Evolutionary conservation across 495 filamentous ascomycete genomes (phyloP), one percentile per base, ranked within the genome.

Genomic region (Hamigera avellanea): DNA sequence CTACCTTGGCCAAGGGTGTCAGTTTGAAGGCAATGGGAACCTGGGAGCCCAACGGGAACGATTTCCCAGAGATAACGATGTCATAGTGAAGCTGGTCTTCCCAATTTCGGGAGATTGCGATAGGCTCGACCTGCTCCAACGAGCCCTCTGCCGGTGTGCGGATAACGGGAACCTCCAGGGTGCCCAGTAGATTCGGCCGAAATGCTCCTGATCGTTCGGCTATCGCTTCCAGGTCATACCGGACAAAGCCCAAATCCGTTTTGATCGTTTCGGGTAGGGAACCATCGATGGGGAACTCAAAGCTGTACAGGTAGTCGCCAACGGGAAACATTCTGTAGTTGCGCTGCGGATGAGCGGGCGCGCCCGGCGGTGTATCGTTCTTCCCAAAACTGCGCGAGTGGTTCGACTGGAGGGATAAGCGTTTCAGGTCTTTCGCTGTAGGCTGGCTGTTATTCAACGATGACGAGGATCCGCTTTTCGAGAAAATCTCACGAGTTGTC

Each of bases 61-160:
- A 94, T 75, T 98, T 98, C 35, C 93, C 91, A 2, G 89, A 95
- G 42, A 98, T 95, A 47, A 96, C 84, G 41, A 98, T 98, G 48
- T 98, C 91, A 58, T 98, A 98, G 49, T 95, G 88, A 21, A 98
- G 71, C 50, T 98, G 91, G 49, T 98, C 93, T 49, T 98, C 91
- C 91, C 91, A 98, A 38, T 86, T 88, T 16, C 91, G 70, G 36
- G 84, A 95, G 48, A 98, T 96, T 14, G 89, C 89, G 55, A 98
- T 98, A 10, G 91, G 91, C 51, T 98, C 91, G 17, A 88, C 77
- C 57, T 86, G 83, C 51, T 98, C 93, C 33, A 96, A 64, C 3
- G 89, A 96, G 33, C 87, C 75, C 62, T 96, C 86, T 13, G 89
- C 78, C 0, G 91, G 91, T 1, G 89, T 79, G 12, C 91, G 80